Evolutionary conservation across 495 filamentous ascomycete genomes (phyloP), one percentile per base, ranked within the genome.

Genomic region (Xylaria acuta): DNA sequence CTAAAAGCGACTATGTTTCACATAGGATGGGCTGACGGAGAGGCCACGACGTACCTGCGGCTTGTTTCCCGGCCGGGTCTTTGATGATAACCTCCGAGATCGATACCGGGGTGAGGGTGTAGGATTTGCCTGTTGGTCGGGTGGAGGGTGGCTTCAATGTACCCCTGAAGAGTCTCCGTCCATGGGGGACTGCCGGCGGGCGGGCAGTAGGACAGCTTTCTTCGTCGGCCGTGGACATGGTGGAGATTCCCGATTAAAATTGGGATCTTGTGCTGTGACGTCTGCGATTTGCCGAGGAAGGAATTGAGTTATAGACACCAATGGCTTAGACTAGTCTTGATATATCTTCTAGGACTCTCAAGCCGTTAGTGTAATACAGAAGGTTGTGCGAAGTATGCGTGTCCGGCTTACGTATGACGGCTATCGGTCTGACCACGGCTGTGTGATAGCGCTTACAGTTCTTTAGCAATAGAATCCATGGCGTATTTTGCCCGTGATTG

Each of bases 1-100:
- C 16, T 30, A 41, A 5, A 25, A 14, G 32, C 38, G 38, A 43
- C 22, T 11, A 25, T 56, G 30, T 73, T 51, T 72, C 20, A n/a
- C 25, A 45, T 69, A 65, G 32, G 77, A 72, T 66, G 56, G 64
- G 22, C 25, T n/a, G 54, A 34, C 56, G 38, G 41, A 64, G 45
- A 58, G 49, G 45, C 8, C 2, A 8, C 25, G 32, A 75, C 78
- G 40, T 76, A 79, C 77, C 66, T 40, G 43, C 11, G 38, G 45
- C 38, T 58, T 69, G 73, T 72, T 60, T 70, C 16, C 72, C 75
- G 34, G 43, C 67, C 38, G 67, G 71, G 6, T 66, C 71, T 71
- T 73, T 78, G 59, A 82, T 71, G 4, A 73, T 71, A 6, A 83
- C 75, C 64, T 83, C 80, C 30, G 78, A 73, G 54, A 75, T 80